Evolutionary conservation across 176 grass and related monocot species (phyloP).

Genomic region (Cenchrus americanus): DNA sequence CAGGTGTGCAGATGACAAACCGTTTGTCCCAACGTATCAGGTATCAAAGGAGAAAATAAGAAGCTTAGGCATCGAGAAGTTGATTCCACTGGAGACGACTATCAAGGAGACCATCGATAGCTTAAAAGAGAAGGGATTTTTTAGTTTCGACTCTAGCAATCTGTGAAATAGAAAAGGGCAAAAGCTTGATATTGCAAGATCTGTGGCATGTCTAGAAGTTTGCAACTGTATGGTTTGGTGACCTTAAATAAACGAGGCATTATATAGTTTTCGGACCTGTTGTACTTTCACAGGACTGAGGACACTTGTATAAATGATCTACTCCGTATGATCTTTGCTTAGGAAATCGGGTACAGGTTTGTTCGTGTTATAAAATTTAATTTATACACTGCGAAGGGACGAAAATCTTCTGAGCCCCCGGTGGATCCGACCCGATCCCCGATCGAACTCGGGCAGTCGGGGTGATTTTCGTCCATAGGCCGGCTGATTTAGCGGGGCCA

Average conservation of each 20-base stretch:
- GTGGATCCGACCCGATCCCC: no score
- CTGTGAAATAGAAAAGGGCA: conserved; percentile 33
- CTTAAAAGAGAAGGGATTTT: conserved; percentile 70
- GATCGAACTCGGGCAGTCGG: no score
- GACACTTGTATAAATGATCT: no score
- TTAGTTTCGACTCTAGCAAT: conserved; percentile 32
- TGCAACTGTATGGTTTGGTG: neutral
- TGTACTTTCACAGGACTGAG: neutral
- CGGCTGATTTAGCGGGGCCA: no score
- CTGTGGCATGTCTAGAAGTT: neutral
- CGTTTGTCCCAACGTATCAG: conserved; percentile 51
- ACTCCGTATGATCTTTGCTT: no score
- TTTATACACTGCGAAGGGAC: no score
- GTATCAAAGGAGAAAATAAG: conserved; percentile 67
- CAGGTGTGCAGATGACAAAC: conserved; percentile 66
- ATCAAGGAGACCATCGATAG: conserved; percentile 73
- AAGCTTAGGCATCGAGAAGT: conserved; percentile 47
- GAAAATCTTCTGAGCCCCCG: no score
- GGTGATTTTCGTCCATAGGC: no score
- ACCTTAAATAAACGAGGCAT: neutral
- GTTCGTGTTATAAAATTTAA: no score
- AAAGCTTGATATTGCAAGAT: neutral
- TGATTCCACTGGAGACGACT: conserved; percentile 43
- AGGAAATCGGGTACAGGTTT: no score
- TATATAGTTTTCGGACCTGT: no score